Percentiles rank a stretch among this genome's conserved stretches.
Conservation (phyloP, 305 asterid species). For the Solanum aculeatissimum region DNA sequence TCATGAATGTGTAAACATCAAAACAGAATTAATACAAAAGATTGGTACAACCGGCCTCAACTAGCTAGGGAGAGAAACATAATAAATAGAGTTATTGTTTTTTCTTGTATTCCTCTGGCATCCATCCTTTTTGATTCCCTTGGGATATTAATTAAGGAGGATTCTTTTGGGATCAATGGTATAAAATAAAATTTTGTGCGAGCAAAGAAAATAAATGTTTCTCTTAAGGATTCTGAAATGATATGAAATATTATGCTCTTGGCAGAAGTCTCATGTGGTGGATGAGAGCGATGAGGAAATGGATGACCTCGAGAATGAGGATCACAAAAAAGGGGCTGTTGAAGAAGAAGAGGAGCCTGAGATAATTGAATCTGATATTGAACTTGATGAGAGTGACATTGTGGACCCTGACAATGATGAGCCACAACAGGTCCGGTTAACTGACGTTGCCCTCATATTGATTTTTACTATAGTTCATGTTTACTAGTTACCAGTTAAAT, state of each 20-base stretch:
- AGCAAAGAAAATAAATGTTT: neutral
- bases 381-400: conserved; percentile 69
- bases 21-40: neutral
- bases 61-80: neutral
- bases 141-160: neutral
- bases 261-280: conserved; percentile 48
- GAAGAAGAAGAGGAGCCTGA: conserved; percentile 82
- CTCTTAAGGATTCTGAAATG: neutral
- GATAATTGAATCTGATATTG: conserved; percentile 78
- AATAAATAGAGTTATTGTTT: neutral
- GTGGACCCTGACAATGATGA: conserved; percentile 87
- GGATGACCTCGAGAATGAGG: conserved; percentile 26
- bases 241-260: neutral
- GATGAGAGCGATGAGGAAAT: conserved; percentile 76
- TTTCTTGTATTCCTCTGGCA: neutral
- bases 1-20: neutral
- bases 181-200: neutral
- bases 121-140: neutral
- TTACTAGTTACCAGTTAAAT: neutral
- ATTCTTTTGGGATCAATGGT: neutral
- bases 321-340: conserved; percentile 5
- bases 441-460: neutral
- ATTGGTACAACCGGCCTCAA: neutral
- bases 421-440: conserved; percentile 54
- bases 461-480: neutral